Evolutionary conservation across 1,139 yeast species (phyloP), one percentile per base, ranked within the genome.

Genomic region (Groenewaldozyma sp.): DNA sequence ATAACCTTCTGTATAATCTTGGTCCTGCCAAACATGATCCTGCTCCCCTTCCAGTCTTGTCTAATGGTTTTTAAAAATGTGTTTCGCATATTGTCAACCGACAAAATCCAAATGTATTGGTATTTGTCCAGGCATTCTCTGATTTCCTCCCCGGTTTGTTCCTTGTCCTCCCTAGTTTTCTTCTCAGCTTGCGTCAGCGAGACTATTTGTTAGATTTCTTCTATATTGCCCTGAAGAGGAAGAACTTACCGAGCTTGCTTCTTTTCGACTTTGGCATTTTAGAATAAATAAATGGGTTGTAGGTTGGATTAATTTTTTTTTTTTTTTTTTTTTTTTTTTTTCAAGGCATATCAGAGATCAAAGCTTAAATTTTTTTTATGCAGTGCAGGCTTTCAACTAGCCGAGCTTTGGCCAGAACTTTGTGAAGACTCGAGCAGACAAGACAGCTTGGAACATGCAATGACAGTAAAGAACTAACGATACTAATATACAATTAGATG

Each of bases 171-270:
- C 52, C 80, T 79, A 41, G 95, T 95, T 63, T 91, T 91, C 65
- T 87, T 91, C 50, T 87, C 96, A 46, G 97, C 88, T 61, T 88
- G 91, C 28, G 98, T 91, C 54, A 91, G 71, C n/a, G 97, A 84
- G 46, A 91, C 94, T 54, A 35, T n/a, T 16, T 21, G 43, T 42
- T 37, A 37, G 38, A 18, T 24, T 13, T 24, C 13, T 20, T 9
- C 11, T 20, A 20, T n/a, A 7, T 22, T 5, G 5, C 35, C 10
- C 10, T 22, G 11, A 18, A 17, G 11, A 10, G 19, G 10, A 24
- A 24, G 22, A 13, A 50, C 58, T 35, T 46, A 53, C 58, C 47
- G 40, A 55, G 44, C 55, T 56, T 55, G 35, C 94, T 78, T 76
- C 96, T 87, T 65, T 77, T 87, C 34, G 95, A 86, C 75, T 94